Percentiles rank a stretch among this genome's conserved stretches.
These are phyloP conservation scores for Diaporthe sp. DNA, from an alignment of 2,329 filamentous ascomycete genomes.

Conservation along the genomic window DNA sequence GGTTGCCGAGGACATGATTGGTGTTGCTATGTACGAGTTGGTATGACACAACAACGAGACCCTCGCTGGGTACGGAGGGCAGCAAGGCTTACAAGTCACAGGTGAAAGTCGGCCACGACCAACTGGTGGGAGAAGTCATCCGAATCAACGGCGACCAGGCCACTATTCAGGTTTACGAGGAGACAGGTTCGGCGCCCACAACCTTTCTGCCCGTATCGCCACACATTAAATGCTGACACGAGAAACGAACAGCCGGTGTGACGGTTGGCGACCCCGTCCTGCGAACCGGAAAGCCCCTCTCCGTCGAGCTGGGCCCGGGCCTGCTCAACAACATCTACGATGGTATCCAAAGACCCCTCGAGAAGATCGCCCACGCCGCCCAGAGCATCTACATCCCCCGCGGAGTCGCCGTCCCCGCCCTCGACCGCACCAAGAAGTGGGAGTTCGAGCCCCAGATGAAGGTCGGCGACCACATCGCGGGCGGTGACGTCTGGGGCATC, in stretches of 20 bases:
- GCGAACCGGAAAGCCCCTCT: constrained; percentile 94
- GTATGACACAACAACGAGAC: constrained; percentile 63
- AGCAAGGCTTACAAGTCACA: constrained; percentile 52
- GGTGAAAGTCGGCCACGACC: constrained; percentile 93
- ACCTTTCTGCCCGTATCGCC: constrained; percentile 11
- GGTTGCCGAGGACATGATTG: constrained; percentile 97
- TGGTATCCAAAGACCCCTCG: constrained; percentile 95
- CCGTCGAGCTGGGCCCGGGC: constrained; percentile 96
- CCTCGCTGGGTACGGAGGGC: not conserved
- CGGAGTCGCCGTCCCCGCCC: constrained; percentile 87
- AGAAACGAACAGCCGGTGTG: constrained; percentile 78
- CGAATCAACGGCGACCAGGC: constrained; percentile 96
- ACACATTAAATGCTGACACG: constrained; percentile 40
- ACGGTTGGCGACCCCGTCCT: constrained; percentile 94
- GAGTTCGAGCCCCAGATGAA: constrained; percentile 93
- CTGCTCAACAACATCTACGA: constrained; percentile 99
- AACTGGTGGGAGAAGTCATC: constrained; percentile 97
- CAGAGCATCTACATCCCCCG: constrained; percentile 98
- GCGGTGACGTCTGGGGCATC: constrained; percentile 94
- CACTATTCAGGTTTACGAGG: constrained; percentile 98
- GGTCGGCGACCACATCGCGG: constrained; percentile 96
- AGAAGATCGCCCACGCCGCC: constrained; percentile 81
- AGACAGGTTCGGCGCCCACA: constrained; percentile 78
- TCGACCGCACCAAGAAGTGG: constrained; percentile 95
- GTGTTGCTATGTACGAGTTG: constrained; percentile 99